Conservation (phyloP, 306 rosid genomes). For the Glycine tomentella region DNA sequence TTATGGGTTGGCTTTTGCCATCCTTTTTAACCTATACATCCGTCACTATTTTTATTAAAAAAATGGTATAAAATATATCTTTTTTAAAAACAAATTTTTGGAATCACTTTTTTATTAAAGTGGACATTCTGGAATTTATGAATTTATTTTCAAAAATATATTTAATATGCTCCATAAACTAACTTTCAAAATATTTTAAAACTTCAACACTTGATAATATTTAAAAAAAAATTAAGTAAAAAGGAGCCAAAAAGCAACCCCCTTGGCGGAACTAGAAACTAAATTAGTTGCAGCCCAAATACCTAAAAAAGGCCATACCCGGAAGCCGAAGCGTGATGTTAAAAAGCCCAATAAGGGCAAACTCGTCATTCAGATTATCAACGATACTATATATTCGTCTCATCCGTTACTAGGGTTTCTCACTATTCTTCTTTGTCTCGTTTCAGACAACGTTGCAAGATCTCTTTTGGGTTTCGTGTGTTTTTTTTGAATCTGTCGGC, state of each 20-base stretch:
- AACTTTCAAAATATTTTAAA: no score
- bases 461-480: not conserved
- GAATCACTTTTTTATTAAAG: no score
- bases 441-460: not conserved
- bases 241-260: not conserved
- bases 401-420: not conserved
- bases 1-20: not conserved
- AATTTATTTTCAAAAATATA: not conserved
- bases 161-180: not conserved
- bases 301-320: not conserved
- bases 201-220: no score
- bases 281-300: not conserved
- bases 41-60: not conserved
- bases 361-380: not conserved
- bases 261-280: not conserved
- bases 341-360: constrained; percentile 6
- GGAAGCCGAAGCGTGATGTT: not conserved
- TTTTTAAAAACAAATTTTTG: not conserved
- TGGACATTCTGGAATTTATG: not conserved
- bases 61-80: not conserved
- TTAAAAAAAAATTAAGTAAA: not conserved
- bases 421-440: not conserved
- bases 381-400: not conserved
- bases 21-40: not conserved
- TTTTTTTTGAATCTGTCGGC: constrained; percentile 33